Conservation (phyloP, 202 grass and related monocot genomes). For the Panicum virgatum region DNA sequence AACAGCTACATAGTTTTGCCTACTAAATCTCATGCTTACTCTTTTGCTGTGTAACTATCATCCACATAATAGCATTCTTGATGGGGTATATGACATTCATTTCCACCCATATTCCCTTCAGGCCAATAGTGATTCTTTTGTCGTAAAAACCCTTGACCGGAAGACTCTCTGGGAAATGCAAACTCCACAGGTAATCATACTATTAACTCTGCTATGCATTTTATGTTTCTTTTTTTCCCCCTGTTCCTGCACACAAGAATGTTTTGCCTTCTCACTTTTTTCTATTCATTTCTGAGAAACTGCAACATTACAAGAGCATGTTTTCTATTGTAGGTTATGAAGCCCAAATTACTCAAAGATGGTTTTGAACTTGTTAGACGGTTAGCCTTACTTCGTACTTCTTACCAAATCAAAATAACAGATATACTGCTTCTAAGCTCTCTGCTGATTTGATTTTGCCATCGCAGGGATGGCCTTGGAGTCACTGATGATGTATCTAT, state of each 20-base stretch:
- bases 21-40: not conserved
- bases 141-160: conserved; percentile 91
- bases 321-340: conserved; percentile 72
- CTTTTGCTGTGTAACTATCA: not conserved
- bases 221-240: not conserved
- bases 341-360: conserved; percentile 68
- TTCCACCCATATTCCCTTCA: conserved; percentile 35
- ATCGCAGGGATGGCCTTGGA: conserved; percentile 73
- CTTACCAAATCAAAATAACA: not conserved
- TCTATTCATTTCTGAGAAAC: not conserved
- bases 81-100: conserved; percentile 26
- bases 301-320: not conserved
- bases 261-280: too few relatives aligned
- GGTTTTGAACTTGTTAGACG: conserved; percentile 94
- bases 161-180: conserved; percentile 99
- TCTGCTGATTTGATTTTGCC: conserved; percentile 6
- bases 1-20: not conserved
- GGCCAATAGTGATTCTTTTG: conserved; percentile 77
- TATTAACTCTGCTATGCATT: not conserved
- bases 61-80: not conserved
- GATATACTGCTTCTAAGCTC: not conserved
- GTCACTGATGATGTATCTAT: conserved; percentile 99
- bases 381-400: conserved; percentile 40
- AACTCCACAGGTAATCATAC: conserved; percentile 82
- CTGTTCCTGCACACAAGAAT: not conserved